A percentile compares a stretch with the other conserved stretches of the same genome.
phyloP scores from a whole-genome alignment of 2,329 filamentous ascomycete species.

The Cryphonectria parasitica region DNA sequence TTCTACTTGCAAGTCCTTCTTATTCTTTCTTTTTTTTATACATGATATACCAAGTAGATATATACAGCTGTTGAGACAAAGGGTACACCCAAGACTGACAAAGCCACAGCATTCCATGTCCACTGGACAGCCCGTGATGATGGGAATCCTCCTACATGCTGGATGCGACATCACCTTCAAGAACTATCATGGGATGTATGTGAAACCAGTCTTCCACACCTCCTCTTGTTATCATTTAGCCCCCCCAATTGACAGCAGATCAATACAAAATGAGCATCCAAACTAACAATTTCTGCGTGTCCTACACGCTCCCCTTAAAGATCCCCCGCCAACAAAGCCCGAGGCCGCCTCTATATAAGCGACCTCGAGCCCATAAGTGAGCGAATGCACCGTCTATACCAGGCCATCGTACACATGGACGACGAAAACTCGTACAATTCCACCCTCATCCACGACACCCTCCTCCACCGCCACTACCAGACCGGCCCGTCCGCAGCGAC shows the following conservation, averaged over 20 bases:
- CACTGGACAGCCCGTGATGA: not conserved
- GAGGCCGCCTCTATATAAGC: not conserved
- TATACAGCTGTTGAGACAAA: not conserved
- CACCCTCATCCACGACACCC: not conserved
- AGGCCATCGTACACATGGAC: not conserved
- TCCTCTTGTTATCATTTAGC: not conserved
- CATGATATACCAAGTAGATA: too few relatives aligned
- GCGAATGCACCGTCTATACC: not conserved
- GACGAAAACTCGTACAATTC: not conserved
- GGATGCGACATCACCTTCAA: conserved; percentile 1
- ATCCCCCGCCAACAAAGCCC: not conserved
- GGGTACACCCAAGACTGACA: not conserved
- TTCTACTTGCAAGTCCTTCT: not conserved
- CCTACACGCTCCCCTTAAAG: not conserved
- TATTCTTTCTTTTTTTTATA: too few relatives aligned
- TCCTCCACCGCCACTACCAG: not conserved
- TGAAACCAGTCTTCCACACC: not conserved
- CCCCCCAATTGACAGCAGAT: not conserved
- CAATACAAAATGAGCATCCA: not conserved
- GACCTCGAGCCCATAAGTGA: not conserved
- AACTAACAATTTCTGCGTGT: not conserved
- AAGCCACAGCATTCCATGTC: not conserved
- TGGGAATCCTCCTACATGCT: not conserved
- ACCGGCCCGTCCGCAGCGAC: not conserved
- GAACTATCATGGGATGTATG: not conserved